Percentiles rank a stretch among this genome's conserved stretches.
These are phyloP conservation scores for Entamoeba histolytica DNA, from an alignment of 208 protist species.

Conservation along the genomic window DNA sequence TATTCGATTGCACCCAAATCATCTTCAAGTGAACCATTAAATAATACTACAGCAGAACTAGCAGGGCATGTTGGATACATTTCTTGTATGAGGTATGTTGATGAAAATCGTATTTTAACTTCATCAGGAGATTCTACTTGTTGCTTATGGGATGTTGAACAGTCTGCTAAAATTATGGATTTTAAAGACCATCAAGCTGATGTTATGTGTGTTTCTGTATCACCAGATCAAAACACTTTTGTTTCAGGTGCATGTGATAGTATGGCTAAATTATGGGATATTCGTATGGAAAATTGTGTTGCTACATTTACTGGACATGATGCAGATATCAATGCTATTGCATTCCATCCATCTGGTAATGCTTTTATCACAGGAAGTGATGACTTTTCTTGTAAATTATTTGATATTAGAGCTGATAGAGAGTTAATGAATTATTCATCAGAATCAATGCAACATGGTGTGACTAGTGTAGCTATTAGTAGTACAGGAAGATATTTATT, in stretches of 20 bases:
- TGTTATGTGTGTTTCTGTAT: conserved; percentile 39
- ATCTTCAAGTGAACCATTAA: not conserved
- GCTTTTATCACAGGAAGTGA: conserved; percentile 52
- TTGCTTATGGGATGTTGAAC: conserved; percentile 49
- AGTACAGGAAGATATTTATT: conserved; percentile 43
- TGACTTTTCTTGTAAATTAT: conserved; percentile 51
- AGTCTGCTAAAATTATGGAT: not conserved
- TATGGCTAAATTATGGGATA: conserved; percentile 54
- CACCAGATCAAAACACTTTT: conserved; percentile 42
- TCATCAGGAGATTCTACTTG: not conserved
- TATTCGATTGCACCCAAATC: conserved; percentile 21
- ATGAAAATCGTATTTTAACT: conserved; percentile 38
- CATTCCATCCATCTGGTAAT: conserved; percentile 50
- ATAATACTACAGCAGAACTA: not conserved
- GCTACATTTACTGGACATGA: conserved; percentile 57
- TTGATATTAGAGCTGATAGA: conserved; percentile 54
- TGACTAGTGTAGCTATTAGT: conserved; percentile 53
- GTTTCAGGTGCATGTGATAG: conserved; percentile 53
- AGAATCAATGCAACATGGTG: conserved; percentile 51
- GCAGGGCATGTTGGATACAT: conserved; percentile 34
- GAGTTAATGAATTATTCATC: conserved; percentile 46
- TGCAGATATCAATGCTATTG: conserved; percentile 55
- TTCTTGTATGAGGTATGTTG: conserved; percentile 49
- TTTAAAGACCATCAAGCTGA: conserved; percentile 55
- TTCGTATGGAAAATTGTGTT: conserved; percentile 39